Conservation (phyloP, 2,329 filamentous ascomycete genomes). For the Domatiomyces globalis region DNA sequence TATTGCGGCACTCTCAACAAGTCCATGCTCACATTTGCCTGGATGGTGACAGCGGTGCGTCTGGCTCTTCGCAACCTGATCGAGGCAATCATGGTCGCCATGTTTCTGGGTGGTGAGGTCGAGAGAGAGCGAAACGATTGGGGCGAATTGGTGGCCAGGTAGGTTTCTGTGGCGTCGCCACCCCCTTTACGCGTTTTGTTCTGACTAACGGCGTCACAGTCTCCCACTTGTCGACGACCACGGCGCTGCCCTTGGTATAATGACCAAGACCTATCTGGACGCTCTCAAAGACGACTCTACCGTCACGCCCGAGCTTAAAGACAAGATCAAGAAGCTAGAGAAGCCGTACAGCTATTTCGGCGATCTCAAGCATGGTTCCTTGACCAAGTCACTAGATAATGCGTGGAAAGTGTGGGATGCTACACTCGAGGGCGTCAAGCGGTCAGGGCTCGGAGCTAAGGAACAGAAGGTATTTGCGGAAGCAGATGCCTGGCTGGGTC, state of each 20-base stretch:
- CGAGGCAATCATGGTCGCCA: conserved; percentile 65
- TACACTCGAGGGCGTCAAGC: conserved; percentile 33
- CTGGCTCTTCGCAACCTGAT: conserved; percentile 67
- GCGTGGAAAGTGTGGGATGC: conserved; percentile 54
- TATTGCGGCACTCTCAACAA: conserved; percentile 91
- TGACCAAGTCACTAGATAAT: conserved; percentile 43
- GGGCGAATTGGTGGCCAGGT: conserved; percentile 59
- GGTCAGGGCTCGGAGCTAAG: conserved; percentile 37
- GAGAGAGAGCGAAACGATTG: conserved; percentile 55
- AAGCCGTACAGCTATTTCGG: conserved; percentile 15
- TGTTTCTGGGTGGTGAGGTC: conserved; percentile 70
- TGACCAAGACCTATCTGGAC: conserved; percentile 35
- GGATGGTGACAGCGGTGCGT: conserved; percentile 65
- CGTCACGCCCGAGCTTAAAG: conserved; percentile 10
- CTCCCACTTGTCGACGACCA: conserved; percentile 33
- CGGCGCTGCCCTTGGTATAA: conserved; percentile 34
- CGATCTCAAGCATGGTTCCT: conserved; percentile 11
- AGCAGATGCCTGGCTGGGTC: conserved; percentile 43
- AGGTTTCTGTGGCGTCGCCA: conserved; percentile 21
- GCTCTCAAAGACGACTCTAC: conserved; percentile 19
- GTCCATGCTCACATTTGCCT: conserved; percentile 74
- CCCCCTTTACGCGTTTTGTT: neutral
- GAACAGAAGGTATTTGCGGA: conserved; percentile 43
- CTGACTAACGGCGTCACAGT: conserved; percentile 17
- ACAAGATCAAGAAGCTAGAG: conserved; percentile 14